Evolutionary conservation across 2,329 filamentous ascomycete genomes (phyloP), one percentile per base, ranked within the genome.

Genomic region (Apiospora sp.): DNA sequence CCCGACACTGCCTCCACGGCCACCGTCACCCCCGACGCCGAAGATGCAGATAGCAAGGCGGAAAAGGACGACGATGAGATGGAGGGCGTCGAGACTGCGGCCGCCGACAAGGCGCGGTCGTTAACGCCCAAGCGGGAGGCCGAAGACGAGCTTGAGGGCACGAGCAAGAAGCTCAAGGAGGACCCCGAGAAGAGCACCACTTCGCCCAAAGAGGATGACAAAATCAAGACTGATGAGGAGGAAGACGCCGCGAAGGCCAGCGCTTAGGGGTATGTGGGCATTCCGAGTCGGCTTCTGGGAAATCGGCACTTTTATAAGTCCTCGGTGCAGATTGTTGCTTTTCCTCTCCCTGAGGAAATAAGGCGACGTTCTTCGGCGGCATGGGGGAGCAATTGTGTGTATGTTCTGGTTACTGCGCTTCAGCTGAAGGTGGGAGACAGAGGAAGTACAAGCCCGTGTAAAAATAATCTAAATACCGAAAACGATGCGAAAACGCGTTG

Each of bases 61-160:
- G 70, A 49, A 13, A 71, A 76, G 14, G 78, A 80, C 16, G 80
- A 75, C 19, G 80, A 76, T 13, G 79, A 80, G 72, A 80, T 81
- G 74, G 79, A 83, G 13, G 71, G 71, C 75, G 71, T 82, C 44
- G 78, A 79, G 69, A 61, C 48, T 51, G 70, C 1, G 49, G 69
- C 1, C 16, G 51, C 67, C 6, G 76, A 74, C 13, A 70, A 71
- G 19, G 76, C 61, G 76, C 76, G 72, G 72, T 82, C 82, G 54
- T 76, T 78, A 30, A 84, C 83, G n/a, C 82, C 87, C 2, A 92
- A 92, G 79, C 84, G 89, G 48, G 88, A 89, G 73, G 89, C 88
- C 0, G 86, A 87, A 2, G 86, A 87, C 30, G 83, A 86, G 2
- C 80, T 86, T 0, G 83, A 84, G 34, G 80, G 81, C 13, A 81